These are phyloP conservation scores for Artemisia princeps DNA, from an alignment of 140 eudicot species.

Conservation along the genomic window DNA sequence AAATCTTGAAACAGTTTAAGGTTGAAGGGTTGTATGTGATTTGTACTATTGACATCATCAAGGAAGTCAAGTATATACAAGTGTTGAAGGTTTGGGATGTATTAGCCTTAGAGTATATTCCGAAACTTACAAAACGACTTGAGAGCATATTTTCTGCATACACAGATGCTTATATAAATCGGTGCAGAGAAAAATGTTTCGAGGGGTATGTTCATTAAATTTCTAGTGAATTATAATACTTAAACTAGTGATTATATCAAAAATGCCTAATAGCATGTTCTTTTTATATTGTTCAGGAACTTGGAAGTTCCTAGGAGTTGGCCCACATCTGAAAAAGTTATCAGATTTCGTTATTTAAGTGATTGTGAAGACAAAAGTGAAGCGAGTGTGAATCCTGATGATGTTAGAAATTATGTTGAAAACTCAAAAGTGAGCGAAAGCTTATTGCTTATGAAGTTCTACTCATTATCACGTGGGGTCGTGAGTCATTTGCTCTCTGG, in stretches of 20 bases:
- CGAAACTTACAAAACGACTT: slow-evolving; percentile 47
- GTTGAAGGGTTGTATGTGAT: slow-evolving; percentile 55
- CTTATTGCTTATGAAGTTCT: slow-evolving; percentile 69
- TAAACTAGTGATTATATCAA: no score
- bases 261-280: neutral
- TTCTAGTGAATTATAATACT: no score
- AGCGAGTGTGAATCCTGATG: slow-evolving; percentile 9
- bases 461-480: slow-evolving; percentile 48
- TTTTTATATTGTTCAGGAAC: slow-evolving; percentile 29
- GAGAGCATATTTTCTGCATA: slow-evolving; percentile 43
- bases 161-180: slow-evolving; percentile 52
- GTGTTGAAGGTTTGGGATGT: slow-evolving; percentile 79
- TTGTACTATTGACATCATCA: slow-evolving; percentile 50
- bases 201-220: slow-evolving; percentile 54
- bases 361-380: slow-evolving; percentile 20
- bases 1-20: slow-evolving; percentile 46
- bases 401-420: slow-evolving; percentile 48
- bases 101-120: slow-evolving; percentile 47
- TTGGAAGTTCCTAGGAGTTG: slow-evolving; percentile 68
- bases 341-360: slow-evolving; percentile 29
- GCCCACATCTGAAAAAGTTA: slow-evolving; percentile 31
- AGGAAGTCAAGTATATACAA: slow-evolving; percentile 42
- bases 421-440: slow-evolving; percentile 71
- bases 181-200: slow-evolving; percentile 38
- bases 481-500: slow-evolving; percentile 62